Conservation (phyloP, 352 stramenopile species). For the Globisporangium rhizosaccharum region DNA sequence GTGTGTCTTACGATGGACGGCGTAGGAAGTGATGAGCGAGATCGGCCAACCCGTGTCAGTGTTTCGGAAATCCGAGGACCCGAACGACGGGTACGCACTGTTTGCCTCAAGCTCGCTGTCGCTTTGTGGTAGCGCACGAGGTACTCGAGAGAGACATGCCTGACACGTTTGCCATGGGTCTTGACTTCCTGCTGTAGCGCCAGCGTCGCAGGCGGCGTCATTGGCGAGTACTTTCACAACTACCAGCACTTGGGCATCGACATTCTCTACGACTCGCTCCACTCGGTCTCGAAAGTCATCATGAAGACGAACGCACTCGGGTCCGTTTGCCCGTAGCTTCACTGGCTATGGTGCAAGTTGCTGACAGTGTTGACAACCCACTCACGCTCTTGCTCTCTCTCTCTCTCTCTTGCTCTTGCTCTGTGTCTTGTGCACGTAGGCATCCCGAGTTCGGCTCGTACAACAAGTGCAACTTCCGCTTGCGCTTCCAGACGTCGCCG, state of each 20-base stretch:
- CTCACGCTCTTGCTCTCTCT: not conserved
- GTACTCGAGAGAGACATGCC: not conserved
- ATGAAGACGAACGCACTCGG: constrained; percentile 76
- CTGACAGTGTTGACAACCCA: not conserved
- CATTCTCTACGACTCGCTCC: constrained; percentile 67
- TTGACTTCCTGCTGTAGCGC: constrained; percentile 15
- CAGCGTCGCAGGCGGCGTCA: constrained; percentile 42
- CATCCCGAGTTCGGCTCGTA: constrained; percentile 79
- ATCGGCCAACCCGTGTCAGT: constrained; percentile 69
- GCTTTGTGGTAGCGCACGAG: too few relatives aligned
- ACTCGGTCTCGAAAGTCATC: constrained; percentile 72
- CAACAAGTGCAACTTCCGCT: constrained; percentile 81
- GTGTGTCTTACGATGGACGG: not conserved
- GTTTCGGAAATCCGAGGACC: constrained; percentile 71
- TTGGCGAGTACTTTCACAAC: constrained; percentile 83
- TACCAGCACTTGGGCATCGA: constrained; percentile 79
- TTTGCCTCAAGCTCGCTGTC: not conserved
- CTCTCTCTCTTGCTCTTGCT: not conserved
- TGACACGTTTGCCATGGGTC: not conserved
- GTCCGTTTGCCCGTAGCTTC: constrained; percentile 16
- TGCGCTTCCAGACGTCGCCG: constrained; percentile 44
- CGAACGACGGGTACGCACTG: constrained; percentile 46
- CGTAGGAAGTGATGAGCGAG: constrained; percentile 72
- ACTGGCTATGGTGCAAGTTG: not conserved
- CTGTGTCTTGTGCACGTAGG: constrained; percentile 15